These are phyloP conservation scores for Cerioporus squamosus DNA, from an alignment of 1,284 basidiomycete genomes.

Conservation along the genomic window DNA sequence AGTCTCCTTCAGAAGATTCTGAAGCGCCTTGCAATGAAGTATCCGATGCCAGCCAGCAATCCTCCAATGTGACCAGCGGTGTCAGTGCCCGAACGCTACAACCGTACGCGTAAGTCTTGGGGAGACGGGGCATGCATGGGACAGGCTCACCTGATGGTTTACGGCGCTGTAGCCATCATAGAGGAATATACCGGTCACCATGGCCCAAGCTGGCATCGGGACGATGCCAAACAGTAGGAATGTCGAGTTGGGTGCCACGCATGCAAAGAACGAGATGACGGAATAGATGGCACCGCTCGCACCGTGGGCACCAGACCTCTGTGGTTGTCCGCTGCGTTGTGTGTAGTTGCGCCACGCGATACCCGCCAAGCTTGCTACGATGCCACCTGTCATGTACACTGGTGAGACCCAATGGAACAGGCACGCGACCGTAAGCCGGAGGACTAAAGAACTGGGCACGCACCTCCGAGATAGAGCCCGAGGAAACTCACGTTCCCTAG, in stretches of 20 bases:
- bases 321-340: background rate
- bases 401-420: background rate
- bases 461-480: slow-evolving; percentile 77
- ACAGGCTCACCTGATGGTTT: slow-evolving; percentile 43
- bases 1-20: slow-evolving; percentile 22
- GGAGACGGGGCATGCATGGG: slow-evolving; percentile 27
- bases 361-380: slow-evolving; percentile 64
- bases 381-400: slow-evolving; percentile 51
- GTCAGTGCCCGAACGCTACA: slow-evolving; percentile 56
- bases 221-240: slow-evolving; percentile 85
- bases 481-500: slow-evolving; percentile 78
- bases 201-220: slow-evolving; percentile 84
- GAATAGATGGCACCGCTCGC: slow-evolving; percentile 86
- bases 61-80: slow-evolving; percentile 85
- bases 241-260: slow-evolving; percentile 66
- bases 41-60: slow-evolving; percentile 69
- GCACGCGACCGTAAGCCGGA: too few species aligned
- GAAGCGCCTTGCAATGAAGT: slow-evolving; percentile 42
- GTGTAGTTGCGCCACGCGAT: slow-evolving; percentile 54
- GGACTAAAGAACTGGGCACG: slow-evolving; percentile 26
- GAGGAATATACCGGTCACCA: slow-evolving; percentile 75
- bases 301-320: slow-evolving; percentile 54
- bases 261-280: slow-evolving; percentile 73
- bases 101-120: slow-evolving; percentile 4
- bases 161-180: slow-evolving; percentile 64